Evolutionary conservation across 2,329 filamentous ascomycete species (phyloP), one percentile per base, ranked within the genome.

Genomic region (Fusarium sterilihyphosum): DNA sequence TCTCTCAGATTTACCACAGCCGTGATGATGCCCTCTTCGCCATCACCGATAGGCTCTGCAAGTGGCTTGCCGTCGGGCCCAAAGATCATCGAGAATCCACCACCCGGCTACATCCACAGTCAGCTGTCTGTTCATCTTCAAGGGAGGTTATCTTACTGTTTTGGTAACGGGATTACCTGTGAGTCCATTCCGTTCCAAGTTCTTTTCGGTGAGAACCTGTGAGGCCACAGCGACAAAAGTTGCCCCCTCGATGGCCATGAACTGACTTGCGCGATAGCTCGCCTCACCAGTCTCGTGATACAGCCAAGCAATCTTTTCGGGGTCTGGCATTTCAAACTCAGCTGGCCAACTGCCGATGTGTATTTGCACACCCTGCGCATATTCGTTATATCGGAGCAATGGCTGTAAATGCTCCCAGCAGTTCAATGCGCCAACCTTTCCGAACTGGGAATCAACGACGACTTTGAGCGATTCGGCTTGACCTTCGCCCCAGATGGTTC

Each of bases 61-160:
- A 61, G 58, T 41, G 58, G 47, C 22, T 53, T 31, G 18, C 58
- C 58, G 2, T 61, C 58, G 2, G 58, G 58, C 8, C 58, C 58
- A 26, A 61, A 61, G 26, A 61, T 61, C 58, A 61, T 61, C 6
- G 58, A 56, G 35, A 61, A 61, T 33, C 58, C 58, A 3, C 58
- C 58, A 13, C 58, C 58, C 7, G 58, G 58, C 58, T 61, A 8
- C 2, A 18, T 26, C 9, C 8, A 3, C n/a, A 17, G 50, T 56
- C 35, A 37, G 16, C 17, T 18, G 6, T 35, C 12, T 38, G 3
- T 20, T 13, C 8, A 20, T 18, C 4, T 26, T 16, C 6, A 22
- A 17, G 6, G 22, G 6, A 5, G 6, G 7, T 5, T 6, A 10
- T 26, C 18, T 41, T n/a, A 56, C 58, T 20, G 47, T 61, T 22